Conservation (phyloP, 2,329 filamentous ascomycete genomes). For the Ascochyta koolunga region DNA sequence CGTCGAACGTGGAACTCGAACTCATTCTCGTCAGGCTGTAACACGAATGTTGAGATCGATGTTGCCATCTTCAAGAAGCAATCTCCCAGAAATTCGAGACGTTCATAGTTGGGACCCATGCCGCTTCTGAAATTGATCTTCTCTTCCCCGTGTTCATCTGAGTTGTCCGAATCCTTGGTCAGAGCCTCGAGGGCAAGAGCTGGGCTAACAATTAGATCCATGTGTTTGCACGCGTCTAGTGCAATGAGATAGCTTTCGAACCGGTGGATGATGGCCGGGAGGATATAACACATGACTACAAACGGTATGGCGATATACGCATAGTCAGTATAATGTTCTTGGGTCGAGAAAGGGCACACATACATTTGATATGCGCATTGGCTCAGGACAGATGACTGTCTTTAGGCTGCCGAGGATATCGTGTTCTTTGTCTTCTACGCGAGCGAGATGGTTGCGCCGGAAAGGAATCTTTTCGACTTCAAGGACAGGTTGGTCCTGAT, state of each 20-base stretch:
- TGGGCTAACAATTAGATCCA: conserved; percentile 70
- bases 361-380: conserved; percentile 76
- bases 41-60: conserved; percentile 81
- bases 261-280: conserved; percentile 84
- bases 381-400: conserved; percentile 77
- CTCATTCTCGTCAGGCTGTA: conserved; percentile 78
- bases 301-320: conserved; percentile 69
- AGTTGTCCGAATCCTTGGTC: conserved; percentile 90
- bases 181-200: conserved; percentile 82
- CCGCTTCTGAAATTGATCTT: conserved; percentile 78
- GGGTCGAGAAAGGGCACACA: conserved; percentile 43
- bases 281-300: conserved; percentile 74
- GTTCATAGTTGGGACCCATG: conserved; percentile 94
- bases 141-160: conserved; percentile 71
- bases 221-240: conserved; percentile 70
- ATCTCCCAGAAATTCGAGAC: conserved; percentile 91
- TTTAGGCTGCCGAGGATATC: conserved; percentile 56
- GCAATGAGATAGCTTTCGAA: conserved; percentile 83
- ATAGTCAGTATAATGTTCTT: conserved; percentile 22
- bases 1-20: conserved; percentile 87
- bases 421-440: conserved; percentile 59
- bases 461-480: conserved; percentile 75
- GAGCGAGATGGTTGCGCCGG: conserved; percentile 81
- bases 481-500: conserved; percentile 79
- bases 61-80: conserved; percentile 96